phyloP scores from a whole-genome alignment of 1,284 basidiomycete species.

The Ceratobasidium sp. region DNA sequence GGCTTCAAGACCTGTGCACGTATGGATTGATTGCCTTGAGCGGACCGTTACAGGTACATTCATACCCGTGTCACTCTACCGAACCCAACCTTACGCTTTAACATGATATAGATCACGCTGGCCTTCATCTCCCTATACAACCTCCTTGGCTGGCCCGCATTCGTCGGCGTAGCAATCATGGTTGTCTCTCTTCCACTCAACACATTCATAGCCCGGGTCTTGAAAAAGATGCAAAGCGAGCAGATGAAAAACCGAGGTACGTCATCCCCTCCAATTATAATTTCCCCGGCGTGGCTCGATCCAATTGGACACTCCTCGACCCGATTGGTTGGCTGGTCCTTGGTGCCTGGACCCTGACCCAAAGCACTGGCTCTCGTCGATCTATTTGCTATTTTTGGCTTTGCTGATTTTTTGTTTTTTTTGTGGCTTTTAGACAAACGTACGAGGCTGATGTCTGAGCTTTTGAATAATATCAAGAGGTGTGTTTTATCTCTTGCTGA shows the following conservation, averaged over 20 bases:
- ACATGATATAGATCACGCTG: conserved; percentile 73
- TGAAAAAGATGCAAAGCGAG: conserved; percentile 85
- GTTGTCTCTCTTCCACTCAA: conserved; percentile 85
- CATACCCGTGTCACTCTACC: too few relatives aligned
- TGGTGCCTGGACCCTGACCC: too few relatives aligned
- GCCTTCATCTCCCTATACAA: conserved; percentile 92
- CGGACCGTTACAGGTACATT: conserved; percentile 73
- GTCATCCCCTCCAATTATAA: neutral
- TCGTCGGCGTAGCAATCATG: conserved; percentile 95
- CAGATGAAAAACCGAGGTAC: conserved; percentile 91
- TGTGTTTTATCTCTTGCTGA: neutral
- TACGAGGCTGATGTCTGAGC: conserved; percentile 81
- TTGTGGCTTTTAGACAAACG: conserved; percentile 66
- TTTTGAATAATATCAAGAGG: conserved; percentile 90
- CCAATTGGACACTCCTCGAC: too few relatives aligned
- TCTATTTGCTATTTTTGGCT: too few relatives aligned
- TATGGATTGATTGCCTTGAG: conserved; percentile 81
- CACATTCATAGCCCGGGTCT: conserved; percentile 78
- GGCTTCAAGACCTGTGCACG: conserved; percentile 89
- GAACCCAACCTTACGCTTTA: too few relatives aligned
- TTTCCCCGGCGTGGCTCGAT: too few relatives aligned
- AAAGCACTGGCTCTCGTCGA: too few relatives aligned
- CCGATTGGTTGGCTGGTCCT: too few relatives aligned
- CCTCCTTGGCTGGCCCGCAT: conserved; percentile 92
- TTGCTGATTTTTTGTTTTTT: neutral